A percentile compares a stretch with the other conserved stretches of the same genome.
Evolutionary conservation across 352 stramenopile genomes (phyloP).

Genomic region (Phytophthora ohioensis): DNA sequence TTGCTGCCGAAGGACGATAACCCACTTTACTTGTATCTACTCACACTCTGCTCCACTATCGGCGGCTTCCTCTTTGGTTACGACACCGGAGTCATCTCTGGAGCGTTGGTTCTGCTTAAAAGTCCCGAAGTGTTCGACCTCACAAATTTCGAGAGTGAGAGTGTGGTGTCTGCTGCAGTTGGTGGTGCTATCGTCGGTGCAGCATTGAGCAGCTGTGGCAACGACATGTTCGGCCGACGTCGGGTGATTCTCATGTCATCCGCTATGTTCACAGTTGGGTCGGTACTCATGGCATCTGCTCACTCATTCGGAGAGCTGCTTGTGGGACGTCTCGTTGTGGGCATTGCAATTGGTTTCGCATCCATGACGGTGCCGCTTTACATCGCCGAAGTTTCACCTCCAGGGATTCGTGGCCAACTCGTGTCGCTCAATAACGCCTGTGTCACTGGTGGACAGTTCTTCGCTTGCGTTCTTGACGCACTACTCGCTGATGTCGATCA

Average conservation of each 20-base stretch:
- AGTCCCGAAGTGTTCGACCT: slow-evolving; percentile 71
- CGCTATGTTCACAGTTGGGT: slow-evolving; percentile 66
- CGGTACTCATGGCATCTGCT: slow-evolving; percentile 64
- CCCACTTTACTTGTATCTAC: slow-evolving; percentile 56
- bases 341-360: slow-evolving; percentile 73
- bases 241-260: slow-evolving; percentile 79
- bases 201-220: slow-evolving; percentile 67
- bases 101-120: slow-evolving; percentile 77
- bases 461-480: slow-evolving; percentile 69
- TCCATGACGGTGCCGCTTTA: slow-evolving; percentile 87
- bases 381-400: slow-evolving; percentile 78
- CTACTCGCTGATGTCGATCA: slow-evolving; percentile 55
- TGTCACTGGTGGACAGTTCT: slow-evolving; percentile 83
- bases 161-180: slow-evolving; percentile 75
- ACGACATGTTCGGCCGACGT: slow-evolving; percentile 65
- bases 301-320: slow-evolving; percentile 63
- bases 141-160: slow-evolving; percentile 65
- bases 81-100: slow-evolving; percentile 85
- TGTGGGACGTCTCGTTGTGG: slow-evolving; percentile 68
- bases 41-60: slow-evolving; percentile 75
- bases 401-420: slow-evolving; percentile 67
- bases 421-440: slow-evolving; percentile 83
- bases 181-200: slow-evolving; percentile 77
- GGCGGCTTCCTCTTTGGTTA: slow-evolving; percentile 87
- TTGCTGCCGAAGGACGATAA: slow-evolving; percentile 27